A percentile compares a stretch with the other conserved stretches of the same genome.
These are phyloP conservation scores for Verbena officinalis DNA, from an alignment of 257 asterid genomes.

Conservation along the genomic window DNA sequence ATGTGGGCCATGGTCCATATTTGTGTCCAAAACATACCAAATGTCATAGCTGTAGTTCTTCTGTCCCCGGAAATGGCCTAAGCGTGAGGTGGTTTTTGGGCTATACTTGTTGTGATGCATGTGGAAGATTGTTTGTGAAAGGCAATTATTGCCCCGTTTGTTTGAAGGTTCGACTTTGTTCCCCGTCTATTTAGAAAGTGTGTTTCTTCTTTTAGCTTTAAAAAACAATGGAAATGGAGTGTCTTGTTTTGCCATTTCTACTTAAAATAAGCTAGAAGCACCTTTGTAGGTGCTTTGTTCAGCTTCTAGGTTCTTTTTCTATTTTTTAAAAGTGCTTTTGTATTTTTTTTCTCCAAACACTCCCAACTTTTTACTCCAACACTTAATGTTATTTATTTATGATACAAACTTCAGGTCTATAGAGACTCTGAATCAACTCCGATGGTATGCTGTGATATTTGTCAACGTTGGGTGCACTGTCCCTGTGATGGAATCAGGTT, in stretches of 20 bases:
- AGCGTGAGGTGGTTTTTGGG: constrained; percentile 99
- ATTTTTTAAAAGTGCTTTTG: too few relatives aligned
- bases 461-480: constrained; percentile 98
- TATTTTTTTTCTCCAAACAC: too few relatives aligned
- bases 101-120: constrained; percentile 98
- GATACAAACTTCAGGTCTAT: constrained; percentile 63
- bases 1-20: constrained; percentile 90
- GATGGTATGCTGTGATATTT: constrained; percentile 97
- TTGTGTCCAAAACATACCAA: constrained; percentile 93
- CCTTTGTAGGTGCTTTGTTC: too few relatives aligned
- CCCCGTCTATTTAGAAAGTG: constrained; percentile 19
- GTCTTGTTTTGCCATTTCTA: too few relatives aligned
- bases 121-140: constrained; percentile 94
- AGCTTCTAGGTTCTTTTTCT: too few relatives aligned
- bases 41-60: constrained; percentile 93
- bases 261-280: too few relatives aligned
- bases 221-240: too few relatives aligned
- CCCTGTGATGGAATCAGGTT: constrained; percentile 98
- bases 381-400: constrained; percentile 29
- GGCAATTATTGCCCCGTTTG: constrained; percentile 98
- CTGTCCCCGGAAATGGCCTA: constrained; percentile 94
- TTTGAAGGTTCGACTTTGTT: constrained; percentile 65
- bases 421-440: constrained; percentile 99
- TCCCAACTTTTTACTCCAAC: too few relatives aligned
- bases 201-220: too few relatives aligned